Conservation (phyloP, 345 rosid genomes). For the Ceriops zippeliana region DNA sequence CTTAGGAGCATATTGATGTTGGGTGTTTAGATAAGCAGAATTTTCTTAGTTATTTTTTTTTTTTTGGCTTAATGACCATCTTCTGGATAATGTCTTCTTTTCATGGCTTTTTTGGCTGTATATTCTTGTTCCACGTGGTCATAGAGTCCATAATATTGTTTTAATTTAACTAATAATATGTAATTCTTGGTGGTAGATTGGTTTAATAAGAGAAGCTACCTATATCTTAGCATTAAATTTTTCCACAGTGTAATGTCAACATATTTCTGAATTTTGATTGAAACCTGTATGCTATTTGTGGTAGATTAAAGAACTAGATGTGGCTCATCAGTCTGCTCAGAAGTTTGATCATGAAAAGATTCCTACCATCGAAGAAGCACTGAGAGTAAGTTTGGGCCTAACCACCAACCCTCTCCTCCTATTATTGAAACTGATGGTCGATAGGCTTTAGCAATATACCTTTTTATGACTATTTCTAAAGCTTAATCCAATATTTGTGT, state of each 20-base stretch:
- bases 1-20: too few relatives aligned
- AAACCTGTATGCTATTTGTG: slow-evolving; percentile 33
- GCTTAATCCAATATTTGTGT: too few relatives aligned
- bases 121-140: neutral
- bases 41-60: neutral
- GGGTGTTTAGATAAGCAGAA: neutral
- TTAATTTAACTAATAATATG: neutral
- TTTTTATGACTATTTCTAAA: neutral
- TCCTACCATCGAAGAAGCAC: slow-evolving; percentile 76
- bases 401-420: neutral
- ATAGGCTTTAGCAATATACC: neutral
- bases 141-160: neutral
- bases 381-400: slow-evolving; percentile 45
- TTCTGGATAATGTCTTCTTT: neutral
- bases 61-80: neutral
- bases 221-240: neutral
- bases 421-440: neutral
- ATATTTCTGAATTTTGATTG: slow-evolving; percentile 19
- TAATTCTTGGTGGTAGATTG: neutral
- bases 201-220: neutral
- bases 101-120: neutral
- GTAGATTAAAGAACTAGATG: slow-evolving; percentile 61
- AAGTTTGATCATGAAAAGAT: slow-evolving; percentile 41
- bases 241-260: neutral
- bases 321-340: slow-evolving; percentile 33